Percentiles rank a stretch among this genome's conserved stretches.
Conservation (phyloP, 116 monocot species). For the Phalaenopsis hybrid region DNA sequence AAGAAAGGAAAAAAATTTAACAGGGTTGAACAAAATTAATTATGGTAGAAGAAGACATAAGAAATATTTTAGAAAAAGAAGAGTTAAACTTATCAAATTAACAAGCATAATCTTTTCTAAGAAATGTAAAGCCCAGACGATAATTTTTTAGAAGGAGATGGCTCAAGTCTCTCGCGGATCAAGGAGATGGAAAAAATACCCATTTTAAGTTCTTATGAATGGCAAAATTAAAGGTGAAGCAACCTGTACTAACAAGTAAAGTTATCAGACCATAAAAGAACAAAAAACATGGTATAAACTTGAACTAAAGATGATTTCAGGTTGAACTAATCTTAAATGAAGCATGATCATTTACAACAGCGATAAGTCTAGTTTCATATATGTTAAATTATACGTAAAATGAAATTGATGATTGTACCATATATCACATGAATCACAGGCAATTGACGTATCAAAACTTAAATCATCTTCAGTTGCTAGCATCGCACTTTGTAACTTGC, state of each 20-base stretch:
- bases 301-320: not conserved
- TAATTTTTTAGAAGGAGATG: not conserved
- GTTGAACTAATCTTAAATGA: not conserved
- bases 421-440: conserved; percentile 98
- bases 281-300: not conserved
- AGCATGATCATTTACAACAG: not conserved
- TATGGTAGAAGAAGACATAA: no score
- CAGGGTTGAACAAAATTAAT: not conserved
- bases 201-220: not conserved
- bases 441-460: conserved; percentile 85
- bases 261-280: not conserved
- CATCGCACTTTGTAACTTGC: conserved; percentile 67
- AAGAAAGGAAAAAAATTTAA: no score
- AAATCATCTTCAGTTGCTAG: conserved; percentile 40
- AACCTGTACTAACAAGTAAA: not conserved
- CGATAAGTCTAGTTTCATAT: not conserved
- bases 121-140: not conserved
- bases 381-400: not conserved
- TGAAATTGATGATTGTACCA: conserved; percentile 38
- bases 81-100: not conserved
- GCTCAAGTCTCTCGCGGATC: not conserved
- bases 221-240: not conserved
- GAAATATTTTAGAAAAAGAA: not conserved
- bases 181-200: not conserved
- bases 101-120: not conserved